Base-by-base conservation (phyloP, 2,329 filamentous ascomycete species). In the Pseudocercospora fijiensis region DNA sequence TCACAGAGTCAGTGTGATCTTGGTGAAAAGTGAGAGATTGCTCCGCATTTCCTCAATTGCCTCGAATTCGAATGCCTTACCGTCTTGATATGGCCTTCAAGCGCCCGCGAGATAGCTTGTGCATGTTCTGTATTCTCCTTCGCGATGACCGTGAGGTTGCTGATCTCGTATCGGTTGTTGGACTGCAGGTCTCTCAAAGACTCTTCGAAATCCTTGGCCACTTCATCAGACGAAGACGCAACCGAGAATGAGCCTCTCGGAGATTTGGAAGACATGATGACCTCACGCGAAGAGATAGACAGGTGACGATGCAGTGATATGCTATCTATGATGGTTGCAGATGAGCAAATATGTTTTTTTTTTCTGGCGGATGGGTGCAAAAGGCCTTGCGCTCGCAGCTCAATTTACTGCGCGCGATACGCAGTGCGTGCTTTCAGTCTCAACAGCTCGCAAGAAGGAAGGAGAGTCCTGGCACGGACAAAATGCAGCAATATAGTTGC, bases 81-180 rank as follows among this genome's bases (percentile, higher is more conserved):
- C 85, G 90, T 90, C 79, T 92, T 89, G 78, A 99, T 97, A 75
- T 99, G 95, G 69, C 93, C 90, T 77, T 96, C 91, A 71, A 99
- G 81, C 56, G 91, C 91, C 73, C 91, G 88, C 18, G 95, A 93
- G 73, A 99, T 98, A 69, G 90, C 91, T 77, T 96, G 87, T 37
- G 95, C 95, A 82, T 97, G 90, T 79, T 96, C 92, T 69, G 93
- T 97, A 74, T 96, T 96, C 79, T 99, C 95, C 78, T 96, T 92
- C 65, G 95, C 95, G 79, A 99, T 98, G 77, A 96, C 88, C 67
- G 95, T 99, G 80, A 99, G 81, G 80, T 96, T 98, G 83, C 90
- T 94, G 78, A 99, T 99, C 80, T 98, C 94, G 79, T 92, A 92
- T 75, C 92, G 89, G 79, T 92, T 91, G 80, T 97, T 97, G 76